Base-by-base conservation (phyloP, 1,284 basidiomycete genomes). In the Irpex sp. region DNA sequence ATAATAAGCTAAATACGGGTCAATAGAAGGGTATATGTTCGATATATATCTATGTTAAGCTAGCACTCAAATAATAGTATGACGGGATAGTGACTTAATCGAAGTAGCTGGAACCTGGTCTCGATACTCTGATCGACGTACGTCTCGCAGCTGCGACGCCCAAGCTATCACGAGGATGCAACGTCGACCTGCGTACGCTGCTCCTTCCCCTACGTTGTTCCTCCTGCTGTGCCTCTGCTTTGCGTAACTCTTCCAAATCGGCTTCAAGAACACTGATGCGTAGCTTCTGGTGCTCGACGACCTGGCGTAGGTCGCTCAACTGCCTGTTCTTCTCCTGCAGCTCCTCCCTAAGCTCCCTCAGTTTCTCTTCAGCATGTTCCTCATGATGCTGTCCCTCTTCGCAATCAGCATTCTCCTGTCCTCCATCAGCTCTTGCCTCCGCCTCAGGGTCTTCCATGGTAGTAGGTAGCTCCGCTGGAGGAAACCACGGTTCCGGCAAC, bases 231-330 rank as follows among this genome's bases (percentile, higher is more conserved):
- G 12, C 53, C 33, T 52, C 42, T 28, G 37, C 62, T 42, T 57
- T 56, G 14, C 58, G 45, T 48, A 66, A 39, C 35, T 62, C 48
- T 48, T 49, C 48, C 10, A 66, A 23, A 42, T 64, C 61, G 2
- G 18, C 36, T 58, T 66, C 65, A n/a, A 66, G 49, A 21, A 54
- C 49, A n/a, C 58, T 61, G 39, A 66, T 66, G 36, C 56, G 60
- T 10, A 42, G n/a, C 60, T 66, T 66, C 58, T 66, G 63, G 62
- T 66, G 60, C 49, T 66, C 65, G 47, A 65, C 62, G 28, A 63
- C 49, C 56, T 58, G 61, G 5, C 56, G 54, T 21, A 66, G 48
- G 18, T 60, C 54, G 8, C 51, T 47, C 47, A 66, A 16, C 48
- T 61, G 58, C 14, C 45, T 16, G 9, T 28, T 62, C 53, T 61